A percentile compares a stretch with the other conserved stretches of the same genome.
phyloP scores from a whole-genome alignment of 805 yeast genomes.

The Wickerhamomyces xylosicus region DNA sequence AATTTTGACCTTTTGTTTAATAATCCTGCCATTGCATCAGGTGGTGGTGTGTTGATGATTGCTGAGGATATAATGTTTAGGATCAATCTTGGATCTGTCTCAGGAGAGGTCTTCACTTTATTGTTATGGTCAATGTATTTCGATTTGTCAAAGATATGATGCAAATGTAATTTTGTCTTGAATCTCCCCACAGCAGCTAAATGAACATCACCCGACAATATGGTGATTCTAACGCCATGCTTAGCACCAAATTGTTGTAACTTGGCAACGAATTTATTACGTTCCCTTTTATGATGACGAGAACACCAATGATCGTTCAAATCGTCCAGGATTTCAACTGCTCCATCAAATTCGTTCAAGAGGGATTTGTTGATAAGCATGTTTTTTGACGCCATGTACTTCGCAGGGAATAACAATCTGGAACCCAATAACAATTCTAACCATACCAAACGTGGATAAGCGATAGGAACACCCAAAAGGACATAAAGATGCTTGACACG shows the following conservation, averaged over 20 bases:
- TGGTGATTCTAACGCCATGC: conserved; percentile 65
- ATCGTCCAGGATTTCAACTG: conserved; percentile 85
- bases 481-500: conserved; percentile 68
- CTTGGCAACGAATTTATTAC: conserved; percentile 56
- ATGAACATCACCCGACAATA: conserved; percentile 91
- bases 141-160: conserved; percentile 26
- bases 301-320: conserved; percentile 97
- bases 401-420: conserved; percentile 49
- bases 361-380: conserved; percentile 51
- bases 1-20: conserved; percentile 52
- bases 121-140: conserved; percentile 28
- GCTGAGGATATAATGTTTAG: conserved; percentile 86
- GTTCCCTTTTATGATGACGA: conserved; percentile 71
- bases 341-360: conserved; percentile 88
- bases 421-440: conserved; percentile 68
- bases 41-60: conserved; percentile 88
- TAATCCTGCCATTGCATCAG: conserved; percentile 70
- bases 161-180: conserved; percentile 40
- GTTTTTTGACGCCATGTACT: conserved; percentile 49
- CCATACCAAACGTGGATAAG: conserved; percentile 92
- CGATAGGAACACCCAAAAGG: conserved; percentile 89
- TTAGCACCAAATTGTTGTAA: conserved; percentile 58
- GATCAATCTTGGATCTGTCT: conserved; percentile 64
- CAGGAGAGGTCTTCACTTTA: conserved; percentile 38
- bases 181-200: conserved; percentile 77